These are phyloP conservation scores for Zymoseptoria pseudotritici DNA, from an alignment of 2,329 filamentous ascomycete genomes.

Conservation along the genomic window DNA sequence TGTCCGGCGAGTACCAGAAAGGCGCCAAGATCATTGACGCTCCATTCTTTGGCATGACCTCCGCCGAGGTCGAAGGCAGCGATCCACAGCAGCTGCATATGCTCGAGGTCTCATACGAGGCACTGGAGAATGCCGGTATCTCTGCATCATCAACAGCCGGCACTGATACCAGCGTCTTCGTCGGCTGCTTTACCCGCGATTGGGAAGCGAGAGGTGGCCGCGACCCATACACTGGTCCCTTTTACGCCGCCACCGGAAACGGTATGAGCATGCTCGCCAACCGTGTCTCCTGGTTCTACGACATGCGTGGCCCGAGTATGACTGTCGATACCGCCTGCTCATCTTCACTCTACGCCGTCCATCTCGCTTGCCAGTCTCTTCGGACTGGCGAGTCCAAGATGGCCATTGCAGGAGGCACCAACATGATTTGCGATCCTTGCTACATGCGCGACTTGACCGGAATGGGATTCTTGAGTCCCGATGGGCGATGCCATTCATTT, in stretches of 20 bases:
- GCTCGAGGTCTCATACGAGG: slow-evolving; percentile 5
- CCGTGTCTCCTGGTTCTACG: slow-evolving; percentile 14
- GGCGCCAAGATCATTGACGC: slow-evolving; percentile 5
- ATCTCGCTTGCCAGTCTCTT: slow-evolving; percentile 9
- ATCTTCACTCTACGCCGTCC: slow-evolving; percentile 8
- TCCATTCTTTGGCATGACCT: slow-evolving; percentile 9
- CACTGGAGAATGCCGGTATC: slow-evolving; percentile 9
- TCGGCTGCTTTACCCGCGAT: slow-evolving; percentile 12
- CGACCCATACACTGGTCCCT: slow-evolving; percentile 9
- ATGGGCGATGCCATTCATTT: slow-evolving; percentile 25
- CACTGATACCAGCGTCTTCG: slow-evolving; percentile 7
- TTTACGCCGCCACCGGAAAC: slow-evolving; percentile 16
- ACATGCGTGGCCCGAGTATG: slow-evolving; percentile 10
- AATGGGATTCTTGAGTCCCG: slow-evolving; percentile 25
- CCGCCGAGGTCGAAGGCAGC: background rate
- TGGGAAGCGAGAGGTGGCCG: slow-evolving; percentile 6
- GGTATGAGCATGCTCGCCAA: slow-evolving; percentile 5
- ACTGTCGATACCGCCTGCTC: slow-evolving; percentile 13
- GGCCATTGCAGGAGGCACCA: slow-evolving; percentile 4
- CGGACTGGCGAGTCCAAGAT: slow-evolving; percentile 5
- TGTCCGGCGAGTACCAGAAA: slow-evolving; percentile 1
- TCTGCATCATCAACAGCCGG: slow-evolving; percentile 3
- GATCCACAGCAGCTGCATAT: slow-evolving; percentile 4
- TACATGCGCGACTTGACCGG: background rate
- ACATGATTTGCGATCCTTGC: slow-evolving; percentile 8